A percentile compares a stretch with the other conserved stretches of the same genome.
These are phyloP conservation scores for Catharanthus roseus DNA, from an alignment of 257 asterid genomes.

Conservation along the genomic window DNA sequence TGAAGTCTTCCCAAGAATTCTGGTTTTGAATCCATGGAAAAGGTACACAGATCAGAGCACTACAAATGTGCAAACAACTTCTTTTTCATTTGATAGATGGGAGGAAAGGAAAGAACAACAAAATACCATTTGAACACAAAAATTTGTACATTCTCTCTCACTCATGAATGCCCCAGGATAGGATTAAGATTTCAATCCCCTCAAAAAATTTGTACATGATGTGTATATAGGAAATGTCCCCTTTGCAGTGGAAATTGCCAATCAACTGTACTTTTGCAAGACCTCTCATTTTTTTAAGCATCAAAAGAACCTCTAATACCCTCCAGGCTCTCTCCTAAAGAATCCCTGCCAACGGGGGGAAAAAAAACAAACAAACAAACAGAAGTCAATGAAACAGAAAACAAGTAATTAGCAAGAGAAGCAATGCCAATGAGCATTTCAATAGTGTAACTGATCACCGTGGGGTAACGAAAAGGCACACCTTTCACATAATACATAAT, in stretches of 20 bases:
- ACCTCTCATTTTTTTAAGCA: constrained; percentile 12
- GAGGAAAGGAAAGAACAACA: no score
- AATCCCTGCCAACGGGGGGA: constrained; percentile 51
- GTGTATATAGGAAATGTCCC: neutral
- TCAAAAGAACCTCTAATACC: constrained; percentile 62
- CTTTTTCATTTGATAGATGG: neutral
- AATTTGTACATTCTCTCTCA: no score
- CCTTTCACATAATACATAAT: neutral
- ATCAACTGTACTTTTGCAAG: neutral
- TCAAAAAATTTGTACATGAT: no score
- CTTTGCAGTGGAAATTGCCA: neutral
- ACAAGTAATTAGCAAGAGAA: neutral
- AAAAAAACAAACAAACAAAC: constrained; percentile 14
- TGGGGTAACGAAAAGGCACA: neutral
- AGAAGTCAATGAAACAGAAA: neutral
- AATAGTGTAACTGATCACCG: neutral
- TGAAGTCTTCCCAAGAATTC: no score
- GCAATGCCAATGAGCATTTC: neutral
- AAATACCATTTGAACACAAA: no score
- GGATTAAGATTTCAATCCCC: neutral
- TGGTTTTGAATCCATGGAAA: no score
- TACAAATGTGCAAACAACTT: neutral
- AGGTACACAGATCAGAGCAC: neutral
- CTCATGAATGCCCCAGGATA: neutral
- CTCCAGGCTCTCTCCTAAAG: constrained; percentile 90